A percentile compares a stretch with the other conserved stretches of the same genome.
Evolutionary conservation across 495 filamentous ascomycete species (phyloP).

Genomic region (Aspergillus nidulans): DNA sequence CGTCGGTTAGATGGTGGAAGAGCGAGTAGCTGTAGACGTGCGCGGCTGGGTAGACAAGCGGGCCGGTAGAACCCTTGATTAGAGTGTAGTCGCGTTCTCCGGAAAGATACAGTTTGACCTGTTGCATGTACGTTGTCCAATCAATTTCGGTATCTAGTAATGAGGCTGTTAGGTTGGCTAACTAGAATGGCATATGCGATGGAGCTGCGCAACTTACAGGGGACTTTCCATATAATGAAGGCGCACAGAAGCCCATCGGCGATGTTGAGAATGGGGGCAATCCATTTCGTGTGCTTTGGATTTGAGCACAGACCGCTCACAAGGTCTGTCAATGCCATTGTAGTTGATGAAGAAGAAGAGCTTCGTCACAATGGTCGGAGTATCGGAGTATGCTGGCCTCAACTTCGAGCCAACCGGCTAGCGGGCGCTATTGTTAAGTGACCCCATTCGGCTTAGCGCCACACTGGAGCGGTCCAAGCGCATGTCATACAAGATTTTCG

Average conservation of each 20-base stretch:
- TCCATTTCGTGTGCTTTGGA: constrained; percentile 57
- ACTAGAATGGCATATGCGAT: constrained; percentile 2
- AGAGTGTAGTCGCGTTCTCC: constrained; percentile 86
- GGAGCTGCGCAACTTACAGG: constrained; percentile 57
- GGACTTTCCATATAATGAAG: constrained; percentile 76
- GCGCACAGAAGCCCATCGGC: constrained; percentile 68
- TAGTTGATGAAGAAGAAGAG: constrained; percentile 2
- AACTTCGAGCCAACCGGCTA: no score
- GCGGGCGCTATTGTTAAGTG: constrained; percentile 14
- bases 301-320: constrained; percentile 28
- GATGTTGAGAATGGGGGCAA: constrained; percentile 64
- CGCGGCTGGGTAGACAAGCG: constrained; percentile 87
- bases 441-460: constrained; percentile 22
- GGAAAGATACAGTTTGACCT: constrained; percentile 68
- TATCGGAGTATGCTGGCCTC: background rate
- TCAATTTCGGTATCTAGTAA: constrained; percentile 92
- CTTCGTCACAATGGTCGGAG: constrained; percentile 10
- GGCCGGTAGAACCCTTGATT: constrained; percentile 85
- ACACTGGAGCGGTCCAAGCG: background rate
- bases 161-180: constrained; percentile 20
- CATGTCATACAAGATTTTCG: background rate
- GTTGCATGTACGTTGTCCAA: constrained; percentile 96
- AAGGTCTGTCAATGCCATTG: constrained; percentile 18
- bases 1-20: constrained; percentile 72
- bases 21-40: constrained; percentile 88